Conservation (phyloP, 108 stramenopile genomes). For the Epipyxis sp. region DNA sequence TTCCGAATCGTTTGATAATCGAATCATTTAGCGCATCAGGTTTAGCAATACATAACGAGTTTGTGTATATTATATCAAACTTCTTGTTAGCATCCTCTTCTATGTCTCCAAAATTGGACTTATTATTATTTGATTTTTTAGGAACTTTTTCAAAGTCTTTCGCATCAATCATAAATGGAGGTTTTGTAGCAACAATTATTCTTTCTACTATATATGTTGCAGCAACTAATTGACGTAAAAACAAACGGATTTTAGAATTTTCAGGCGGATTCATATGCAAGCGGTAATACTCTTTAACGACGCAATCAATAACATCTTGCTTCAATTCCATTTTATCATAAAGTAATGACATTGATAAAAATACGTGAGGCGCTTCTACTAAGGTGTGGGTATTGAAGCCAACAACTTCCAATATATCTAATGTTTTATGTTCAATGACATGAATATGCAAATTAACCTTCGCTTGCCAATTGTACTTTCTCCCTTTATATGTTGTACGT, state of each 20-base stretch:
- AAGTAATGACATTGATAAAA: not conserved
- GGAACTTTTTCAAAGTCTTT: not conserved
- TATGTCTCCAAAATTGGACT: not conserved
- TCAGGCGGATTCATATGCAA: not conserved
- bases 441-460: conserved; percentile 20
- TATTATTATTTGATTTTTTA: not conserved
- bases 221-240: not conserved
- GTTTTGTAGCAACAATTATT: not conserved
- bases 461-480: conserved; percentile 16
- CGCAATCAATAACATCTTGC: no score
- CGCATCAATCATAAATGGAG: not conserved
- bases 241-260: not conserved
- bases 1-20: not conserved
- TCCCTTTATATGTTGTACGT: not conserved
- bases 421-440: not conserved
- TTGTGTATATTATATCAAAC: not conserved
- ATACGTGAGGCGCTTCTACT: not conserved
- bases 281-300: not conserved
- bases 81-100: not conserved
- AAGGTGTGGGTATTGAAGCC: not conserved
- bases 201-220: not conserved
- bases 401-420: not conserved
- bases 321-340: conserved; percentile 4
- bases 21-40: not conserved
- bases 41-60: not conserved